Base-by-base conservation (phyloP, 345 rosid genomes). In the Pistacia atlantica region DNA sequence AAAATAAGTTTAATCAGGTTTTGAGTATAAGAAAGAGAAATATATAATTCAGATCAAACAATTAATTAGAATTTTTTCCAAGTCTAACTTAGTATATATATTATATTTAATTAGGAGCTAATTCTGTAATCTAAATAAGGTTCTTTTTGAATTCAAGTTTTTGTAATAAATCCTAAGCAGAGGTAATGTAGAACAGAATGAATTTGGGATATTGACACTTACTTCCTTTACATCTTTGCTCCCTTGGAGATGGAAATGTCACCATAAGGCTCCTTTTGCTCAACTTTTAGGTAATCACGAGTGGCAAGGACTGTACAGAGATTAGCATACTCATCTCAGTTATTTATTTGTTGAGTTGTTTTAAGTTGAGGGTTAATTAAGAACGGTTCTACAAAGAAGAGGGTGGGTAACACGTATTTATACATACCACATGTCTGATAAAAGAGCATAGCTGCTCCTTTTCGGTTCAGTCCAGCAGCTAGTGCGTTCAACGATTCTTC, bases 371-470 rank as follows among this genome's bases (percentile, higher is more conserved):
- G 25, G 25, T 22, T 22, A 22, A 22, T 22, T 22, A 22, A 25
- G 4, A 2, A 42, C 7, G 11, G 9, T 25, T 4, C 8, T 52
- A 62, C 7, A 52, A n/a, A 57, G 68, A 37, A 20, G 22, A 13
- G 55, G 11, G 78, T 48, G 55, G 49, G 73, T 65, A 61, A 65
- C 12, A 75, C 69, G 31, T 54, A 58, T 64, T 62, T 25, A 46
- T 63, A 42, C 8, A 38, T 91, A 95, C 98, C 98, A 71, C 97
- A 91, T 46, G 90, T 88, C 79, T 91, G 98, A 77, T 89, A 93
- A 76, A 95, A 95, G 62, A 93, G 91, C 79, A 85, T 74, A 73
- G 99, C 94, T 69, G 99, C 98, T 66, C 87, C 88, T 78, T 83
- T 90, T 75, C 88, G 79, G 84, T 74, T 85, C 90, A 95, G 83